Base-by-base conservation (phyloP, 2,329 filamentous ascomycete species). In the Talaromyces verruculosus region DNA sequence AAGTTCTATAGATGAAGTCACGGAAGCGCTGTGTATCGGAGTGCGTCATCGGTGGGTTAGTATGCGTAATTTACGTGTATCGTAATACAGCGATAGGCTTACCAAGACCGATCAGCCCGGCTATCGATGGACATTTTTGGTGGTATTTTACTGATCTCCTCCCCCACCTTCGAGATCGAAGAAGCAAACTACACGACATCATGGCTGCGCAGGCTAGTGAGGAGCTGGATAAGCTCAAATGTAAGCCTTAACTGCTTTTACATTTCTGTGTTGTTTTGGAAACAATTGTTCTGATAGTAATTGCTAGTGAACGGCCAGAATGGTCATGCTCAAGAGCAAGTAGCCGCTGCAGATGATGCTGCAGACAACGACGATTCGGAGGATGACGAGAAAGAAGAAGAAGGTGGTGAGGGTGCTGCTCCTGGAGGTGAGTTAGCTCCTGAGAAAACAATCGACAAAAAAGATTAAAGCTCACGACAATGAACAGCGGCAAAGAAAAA, bases 311-410 rank as follows among this genome's bases (percentile, higher is more conserved):
- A 78, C 70, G 75, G 74, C 68, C 74, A 79, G 65, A 75, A 72
- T 66, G 74, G 72, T 68, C 75, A 75, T 67, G 76, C 76, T 59
- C 74, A 75, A 62, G 71, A 74, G 61, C 68, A 73, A 65, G 72
- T 72, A 61, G 74, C 71, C 62, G 71, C 75, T 61, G 79, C 78
- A 67, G 75, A 81, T 67, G 81, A 76, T 67, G 82, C 84, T 67
- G 80, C 77, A 66, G 84, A 85, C 69, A 82, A 84, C 69, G 82
- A 82, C 64, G 83, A 85, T 67, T 85, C 84, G 25, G 84, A 86
- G 61, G 84, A 86, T 65, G 81, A 82, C 66, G 82, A 83, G 65
- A 83, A 84, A 35, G 82, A 83, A 49, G 83, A 81, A 61, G 77
- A 77, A 25, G 74, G 73, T 71, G 78, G 71, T 30, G 82, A 79